A percentile compares a stretch with the other conserved stretches of the same genome.
Evolutionary conservation across 306 rosid genomes (phyloP).

Genomic region (Acmispon strigosus): DNA sequence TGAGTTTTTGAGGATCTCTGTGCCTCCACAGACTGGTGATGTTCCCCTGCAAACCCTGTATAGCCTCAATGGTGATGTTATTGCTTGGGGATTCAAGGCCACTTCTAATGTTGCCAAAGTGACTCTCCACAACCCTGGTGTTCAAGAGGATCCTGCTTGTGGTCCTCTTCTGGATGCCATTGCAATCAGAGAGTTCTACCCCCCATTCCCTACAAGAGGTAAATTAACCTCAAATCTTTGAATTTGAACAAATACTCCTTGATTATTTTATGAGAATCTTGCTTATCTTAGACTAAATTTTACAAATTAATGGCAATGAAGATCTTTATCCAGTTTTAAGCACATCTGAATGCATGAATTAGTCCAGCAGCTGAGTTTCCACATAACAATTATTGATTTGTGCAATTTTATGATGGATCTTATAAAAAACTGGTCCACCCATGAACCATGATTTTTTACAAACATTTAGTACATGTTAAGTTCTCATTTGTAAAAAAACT

Average conservation of each 20-base stretch:
- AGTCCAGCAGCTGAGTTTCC: background rate
- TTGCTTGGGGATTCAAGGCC: slow-evolving; percentile 76
- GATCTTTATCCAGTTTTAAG: slow-evolving; percentile 15
- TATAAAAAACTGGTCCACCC: too few relatives aligned
- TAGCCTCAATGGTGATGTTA: slow-evolving; percentile 72
- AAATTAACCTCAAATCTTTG: background rate
- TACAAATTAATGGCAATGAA: background rate
- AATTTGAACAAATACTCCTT: too few relatives aligned
- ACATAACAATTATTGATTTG: background rate
- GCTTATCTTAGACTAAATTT: background rate
- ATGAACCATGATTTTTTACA: too few relatives aligned
- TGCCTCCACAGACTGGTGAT: slow-evolving; percentile 68
- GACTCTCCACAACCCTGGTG: slow-evolving; percentile 84
- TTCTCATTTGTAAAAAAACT: too few relatives aligned
- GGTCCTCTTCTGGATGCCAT: slow-evolving; percentile 94
- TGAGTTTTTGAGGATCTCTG: slow-evolving; percentile 73
- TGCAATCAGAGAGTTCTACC: slow-evolving; percentile 78
- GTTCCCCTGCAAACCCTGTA: slow-evolving; percentile 88
- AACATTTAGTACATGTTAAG: too few relatives aligned
- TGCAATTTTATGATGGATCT: too few relatives aligned
- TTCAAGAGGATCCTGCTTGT: slow-evolving; percentile 87
- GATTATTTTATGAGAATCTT: background rate
- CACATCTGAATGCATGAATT: background rate
- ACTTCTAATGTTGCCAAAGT: slow-evolving; percentile 37
- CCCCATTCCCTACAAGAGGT: slow-evolving; percentile 69